These are phyloP conservation scores for Gynochthodes officinalis DNA, from an alignment of 257 asterid genomes.

Conservation along the genomic window DNA sequence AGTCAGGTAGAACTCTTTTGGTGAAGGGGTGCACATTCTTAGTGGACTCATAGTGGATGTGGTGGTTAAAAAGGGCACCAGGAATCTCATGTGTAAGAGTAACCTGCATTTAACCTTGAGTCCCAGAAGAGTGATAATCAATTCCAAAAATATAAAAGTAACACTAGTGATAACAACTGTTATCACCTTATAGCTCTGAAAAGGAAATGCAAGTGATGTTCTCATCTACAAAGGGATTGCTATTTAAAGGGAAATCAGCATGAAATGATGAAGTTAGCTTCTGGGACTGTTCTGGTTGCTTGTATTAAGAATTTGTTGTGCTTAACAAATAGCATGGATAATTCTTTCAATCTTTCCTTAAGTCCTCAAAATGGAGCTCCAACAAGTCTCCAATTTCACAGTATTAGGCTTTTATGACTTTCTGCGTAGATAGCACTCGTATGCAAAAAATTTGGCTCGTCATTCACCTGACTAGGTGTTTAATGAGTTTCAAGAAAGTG, in stretches of 20 bases:
- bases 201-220: not conserved
- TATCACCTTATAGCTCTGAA: not conserved
- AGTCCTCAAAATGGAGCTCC: not conserved
- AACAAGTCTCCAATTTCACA: not conserved
- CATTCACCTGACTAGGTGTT: not conserved
- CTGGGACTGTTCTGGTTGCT: not conserved
- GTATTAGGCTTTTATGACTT: no score
- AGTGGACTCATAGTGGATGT: not conserved
- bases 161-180: not conserved
- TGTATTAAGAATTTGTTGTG: not conserved
- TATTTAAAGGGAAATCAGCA: not conserved
- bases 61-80: not conserved
- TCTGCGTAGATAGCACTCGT: no score
- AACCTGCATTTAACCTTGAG: not conserved
- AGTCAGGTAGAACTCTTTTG: not conserved
- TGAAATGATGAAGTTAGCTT: not conserved
- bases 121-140: not conserved
- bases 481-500: not conserved
- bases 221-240: not conserved
- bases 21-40: not conserved
- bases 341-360: not conserved
- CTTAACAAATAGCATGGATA: not conserved
- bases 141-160: not conserved
- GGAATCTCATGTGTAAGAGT: not conserved
- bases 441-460: not conserved